These are phyloP conservation scores for Polygonum aviculare DNA, from an alignment of 148 eudicot genomes.

Conservation along the genomic window DNA sequence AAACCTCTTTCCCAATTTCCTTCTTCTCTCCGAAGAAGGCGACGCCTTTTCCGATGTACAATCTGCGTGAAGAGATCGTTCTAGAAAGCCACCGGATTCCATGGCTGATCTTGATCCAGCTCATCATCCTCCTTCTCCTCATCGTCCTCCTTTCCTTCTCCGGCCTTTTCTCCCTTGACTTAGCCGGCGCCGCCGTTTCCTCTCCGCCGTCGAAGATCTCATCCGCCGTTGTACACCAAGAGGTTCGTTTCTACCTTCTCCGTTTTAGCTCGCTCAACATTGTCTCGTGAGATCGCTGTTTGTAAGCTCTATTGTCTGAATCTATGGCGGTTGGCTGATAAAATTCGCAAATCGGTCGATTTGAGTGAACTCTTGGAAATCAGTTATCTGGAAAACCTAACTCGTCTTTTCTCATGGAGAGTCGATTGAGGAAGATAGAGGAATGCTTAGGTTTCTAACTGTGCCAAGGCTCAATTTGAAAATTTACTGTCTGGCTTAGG, in stretches of 20 bases:
- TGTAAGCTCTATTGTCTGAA: neutral
- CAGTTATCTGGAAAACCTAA: neutral
- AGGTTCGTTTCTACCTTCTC: neutral
- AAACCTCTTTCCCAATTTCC: neutral
- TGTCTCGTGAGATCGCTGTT: neutral
- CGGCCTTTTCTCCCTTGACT: conserved; percentile 19
- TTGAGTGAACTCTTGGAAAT: neutral
- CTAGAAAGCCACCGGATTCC: conserved; percentile 32
- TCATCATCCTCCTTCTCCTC: conserved; percentile 34
- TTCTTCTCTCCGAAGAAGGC: neutral
- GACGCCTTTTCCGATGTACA: conserved; percentile 17
- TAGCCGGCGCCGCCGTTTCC: neutral
- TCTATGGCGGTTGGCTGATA: neutral
- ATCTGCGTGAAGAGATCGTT: conserved; percentile 30
- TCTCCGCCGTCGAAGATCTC: conserved; percentile 10
- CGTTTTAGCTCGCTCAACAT: neutral
- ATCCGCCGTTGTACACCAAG: neutral
- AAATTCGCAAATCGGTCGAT: neutral
- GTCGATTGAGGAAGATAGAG: neutral
- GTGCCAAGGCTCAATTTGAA: neutral
- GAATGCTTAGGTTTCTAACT: neutral
- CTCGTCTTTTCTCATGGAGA: neutral
- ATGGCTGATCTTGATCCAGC: conserved; percentile 48
- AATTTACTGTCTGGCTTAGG: neutral
- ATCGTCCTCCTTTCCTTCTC: conserved; percentile 25